phyloP scores from a whole-genome alignment of 495 filamentous ascomycete species.

The Clohesyomyces aquaticus region DNA sequence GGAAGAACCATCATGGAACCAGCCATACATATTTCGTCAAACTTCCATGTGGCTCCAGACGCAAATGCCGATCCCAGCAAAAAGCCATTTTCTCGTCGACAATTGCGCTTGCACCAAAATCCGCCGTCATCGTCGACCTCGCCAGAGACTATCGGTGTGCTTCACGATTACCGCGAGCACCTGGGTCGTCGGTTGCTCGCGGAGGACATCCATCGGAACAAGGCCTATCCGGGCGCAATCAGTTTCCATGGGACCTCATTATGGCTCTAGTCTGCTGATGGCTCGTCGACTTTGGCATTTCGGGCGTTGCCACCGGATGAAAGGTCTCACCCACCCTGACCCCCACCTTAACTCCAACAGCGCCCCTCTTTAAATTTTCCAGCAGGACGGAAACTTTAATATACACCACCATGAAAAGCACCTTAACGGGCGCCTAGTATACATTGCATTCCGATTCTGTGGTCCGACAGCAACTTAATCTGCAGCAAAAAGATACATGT shows the following conservation, averaged over 20 bases:
- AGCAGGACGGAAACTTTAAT: neutral
- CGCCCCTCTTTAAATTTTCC: neutral
- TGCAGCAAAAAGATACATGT: neutral
- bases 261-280: neutral
- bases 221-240: neutral
- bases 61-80: conserved; percentile 1
- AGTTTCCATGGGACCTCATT: neutral
- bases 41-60: neutral
- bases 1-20: neutral
- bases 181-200: no score
- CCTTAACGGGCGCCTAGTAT: neutral
- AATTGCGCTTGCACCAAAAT: neutral
- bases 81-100: conserved; percentile 10
- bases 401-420: neutral
- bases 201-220: neutral
- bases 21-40: neutral
- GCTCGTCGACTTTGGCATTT: neutral
- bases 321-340: neutral
- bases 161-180: no score
- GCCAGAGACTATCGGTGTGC: no score
- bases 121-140: neutral
- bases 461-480: conserved; percentile 1
- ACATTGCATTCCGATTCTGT: neutral
- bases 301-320: neutral
- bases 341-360: neutral